Percentiles rank a stretch among this genome's conserved stretches.
These are phyloP conservation scores for Triticum turgidum DNA, from an alignment of 176 grass and related monocot genomes.

Conservation along the genomic window DNA sequence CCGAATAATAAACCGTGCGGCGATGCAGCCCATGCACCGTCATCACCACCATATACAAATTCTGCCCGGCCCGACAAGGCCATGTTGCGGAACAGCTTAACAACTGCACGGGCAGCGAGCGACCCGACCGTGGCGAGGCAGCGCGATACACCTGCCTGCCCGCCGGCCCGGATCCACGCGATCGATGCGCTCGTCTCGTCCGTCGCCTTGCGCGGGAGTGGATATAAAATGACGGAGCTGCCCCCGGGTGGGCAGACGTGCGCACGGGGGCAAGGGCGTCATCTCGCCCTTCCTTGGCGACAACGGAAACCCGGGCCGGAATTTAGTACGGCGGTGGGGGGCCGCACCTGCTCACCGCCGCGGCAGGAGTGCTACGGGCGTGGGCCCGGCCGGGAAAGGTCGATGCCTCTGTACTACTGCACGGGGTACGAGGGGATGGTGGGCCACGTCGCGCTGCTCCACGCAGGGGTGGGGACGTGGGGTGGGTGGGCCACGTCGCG, in stretches of 20 bases:
- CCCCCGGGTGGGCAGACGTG: neutral
- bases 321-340: neutral
- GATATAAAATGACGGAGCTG: neutral
- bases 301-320: slow-evolving; percentile 6
- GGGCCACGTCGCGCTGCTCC: neutral
- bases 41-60: neutral
- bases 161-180: neutral
- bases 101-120: neutral
- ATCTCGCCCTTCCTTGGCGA: neutral
- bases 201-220: neutral
- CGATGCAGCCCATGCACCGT: neutral
- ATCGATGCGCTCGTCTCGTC: too few relatives aligned
- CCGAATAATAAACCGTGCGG: neutral
- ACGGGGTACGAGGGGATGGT: neutral
- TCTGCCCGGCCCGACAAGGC: neutral
- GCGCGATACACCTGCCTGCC: neutral
- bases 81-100: neutral
- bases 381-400: neutral
- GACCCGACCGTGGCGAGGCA: neutral
- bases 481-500: neutral
- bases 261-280: neutral
- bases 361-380: neutral
- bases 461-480: too few relatives aligned
- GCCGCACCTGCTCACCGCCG: neutral
- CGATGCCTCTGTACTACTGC: neutral